Conservation (phyloP, 192 early-diverging fungal genomes). For the Coemansia sp. region DNA sequence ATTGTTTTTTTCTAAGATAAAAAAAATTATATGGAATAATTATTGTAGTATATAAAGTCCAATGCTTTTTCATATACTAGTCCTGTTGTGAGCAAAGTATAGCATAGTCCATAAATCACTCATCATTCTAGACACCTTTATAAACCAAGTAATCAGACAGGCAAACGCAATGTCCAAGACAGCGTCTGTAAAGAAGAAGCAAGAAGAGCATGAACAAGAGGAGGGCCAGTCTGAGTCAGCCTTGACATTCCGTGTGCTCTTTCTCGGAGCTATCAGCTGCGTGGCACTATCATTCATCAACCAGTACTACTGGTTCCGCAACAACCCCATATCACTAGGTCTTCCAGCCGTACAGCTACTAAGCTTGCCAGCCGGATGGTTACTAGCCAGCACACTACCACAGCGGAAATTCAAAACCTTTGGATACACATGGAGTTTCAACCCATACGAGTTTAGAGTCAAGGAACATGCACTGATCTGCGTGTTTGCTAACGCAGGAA, state of each 20-base stretch:
- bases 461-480: constrained; percentile 82
- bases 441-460: constrained; percentile 75
- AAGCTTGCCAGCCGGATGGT: constrained; percentile 63
- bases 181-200: no score
- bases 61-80: no score
- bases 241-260: constrained; percentile 63
- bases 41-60: no score
- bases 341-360: constrained; percentile 66
- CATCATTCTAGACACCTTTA: no score
- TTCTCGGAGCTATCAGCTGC: constrained; percentile 61
- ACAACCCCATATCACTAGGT: constrained; percentile 65
- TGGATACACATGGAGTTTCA: constrained; percentile 49
- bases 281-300: constrained; percentile 58
- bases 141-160: no score
- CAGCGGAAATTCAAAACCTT: constrained; percentile 38
- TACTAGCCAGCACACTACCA: constrained; percentile 60
- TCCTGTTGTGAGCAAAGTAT: no score
- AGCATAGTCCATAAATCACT: no score
- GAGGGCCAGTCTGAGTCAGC: constrained; percentile 58
- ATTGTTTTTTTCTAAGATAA: no score
- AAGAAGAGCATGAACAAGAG: no score
- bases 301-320: constrained; percentile 78
- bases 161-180: no score
- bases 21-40: no score
- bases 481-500: constrained; percentile 68